Evolutionary conservation across 257 asterid species (phyloP), one percentile per base, ranked within the genome.

Genomic region (Scutellaria minor): DNA sequence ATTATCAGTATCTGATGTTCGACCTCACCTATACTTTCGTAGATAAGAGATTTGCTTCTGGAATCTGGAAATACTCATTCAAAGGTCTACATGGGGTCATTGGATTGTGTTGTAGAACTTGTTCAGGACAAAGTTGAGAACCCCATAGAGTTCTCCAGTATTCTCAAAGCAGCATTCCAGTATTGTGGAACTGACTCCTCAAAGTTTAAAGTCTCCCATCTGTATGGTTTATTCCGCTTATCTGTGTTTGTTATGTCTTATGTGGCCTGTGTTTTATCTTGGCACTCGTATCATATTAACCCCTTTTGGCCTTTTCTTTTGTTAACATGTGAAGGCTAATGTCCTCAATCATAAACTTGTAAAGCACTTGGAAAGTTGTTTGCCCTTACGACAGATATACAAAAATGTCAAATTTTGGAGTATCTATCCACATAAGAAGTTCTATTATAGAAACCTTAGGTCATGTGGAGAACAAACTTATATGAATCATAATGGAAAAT

Each of bases 61-160:
- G 94, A 83, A 71, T 85, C 86, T 82, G 94, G 83, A 62, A 83
- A 75, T 75, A 74, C 80, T 70, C 87, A 81, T 75, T 87, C 96
- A 39, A 88, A 88, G 81, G 79, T 81, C 73, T 68, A 24, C 42
- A 12, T 94, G 79, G 93, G 93, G 46, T 85, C 93, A 31, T 27
- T 78, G 68, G 97, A 88, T 79, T 81, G 57, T 77, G 75, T 68
- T 74, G 68, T 84, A 66, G 96, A 95, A 73, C 88, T 92, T 81
- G 94, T 83, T 81, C 98, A 85, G 85, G 94, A 87, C 80, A 84
- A 86, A 78, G 93, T 86, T 66, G 94, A 90, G 74, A 92, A 92
- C 78, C 99, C 99, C 54, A 79, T 88, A 70, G 97, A 95, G 82
- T 92, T 95, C 76, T 82, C 93, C 71, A 82, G 76, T 82, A 83